Conservation (phyloP, 2,329 filamentous ascomycete genomes). For the Pseudogymnoascus sp. region DNA sequence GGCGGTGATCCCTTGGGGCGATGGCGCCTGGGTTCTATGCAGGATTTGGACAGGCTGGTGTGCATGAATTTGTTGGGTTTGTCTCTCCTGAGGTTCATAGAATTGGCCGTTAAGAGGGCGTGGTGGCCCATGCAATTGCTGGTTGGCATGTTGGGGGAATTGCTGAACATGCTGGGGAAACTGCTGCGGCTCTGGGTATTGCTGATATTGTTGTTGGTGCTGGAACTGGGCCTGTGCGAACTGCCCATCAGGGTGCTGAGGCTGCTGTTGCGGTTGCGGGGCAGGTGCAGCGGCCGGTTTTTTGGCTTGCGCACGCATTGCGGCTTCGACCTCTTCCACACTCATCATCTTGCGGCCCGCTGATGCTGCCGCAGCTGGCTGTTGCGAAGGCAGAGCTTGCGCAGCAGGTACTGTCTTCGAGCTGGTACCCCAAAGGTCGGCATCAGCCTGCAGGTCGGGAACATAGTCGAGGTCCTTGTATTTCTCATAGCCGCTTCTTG, state of each 20-base stretch:
- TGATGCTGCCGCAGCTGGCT: constrained; percentile 28
- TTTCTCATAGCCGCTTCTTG: constrained; percentile 80
- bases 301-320: constrained; percentile 67
- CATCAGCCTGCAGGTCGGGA: constrained; percentile 85
- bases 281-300: constrained; percentile 33
- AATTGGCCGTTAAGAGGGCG: constrained; percentile 16
- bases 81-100: constrained; percentile 1
- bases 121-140: constrained; percentile 20
- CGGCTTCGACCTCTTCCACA: constrained; percentile 91
- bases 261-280: constrained; percentile 21
- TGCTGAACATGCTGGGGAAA: constrained; percentile 23
- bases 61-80: constrained; percentile 5
- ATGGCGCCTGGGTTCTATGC: constrained; percentile 18
- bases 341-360: constrained; percentile 76
- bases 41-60: constrained; percentile 19
- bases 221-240: constrained; percentile 24
- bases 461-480: constrained; percentile 74
- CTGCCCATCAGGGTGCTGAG: constrained; percentile 16
- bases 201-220: constrained; percentile 19
- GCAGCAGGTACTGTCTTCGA: constrained; percentile 44
- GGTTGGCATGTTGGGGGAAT: constrained; percentile 22
- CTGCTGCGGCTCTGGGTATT: constrained; percentile 20
- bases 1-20: constrained; percentile 24
- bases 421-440: constrained; percentile 76
- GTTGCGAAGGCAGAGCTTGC: constrained; percentile 18